phyloP scores from a whole-genome alignment of 495 filamentous ascomycete genomes.

The Penicillium chermesinum region DNA sequence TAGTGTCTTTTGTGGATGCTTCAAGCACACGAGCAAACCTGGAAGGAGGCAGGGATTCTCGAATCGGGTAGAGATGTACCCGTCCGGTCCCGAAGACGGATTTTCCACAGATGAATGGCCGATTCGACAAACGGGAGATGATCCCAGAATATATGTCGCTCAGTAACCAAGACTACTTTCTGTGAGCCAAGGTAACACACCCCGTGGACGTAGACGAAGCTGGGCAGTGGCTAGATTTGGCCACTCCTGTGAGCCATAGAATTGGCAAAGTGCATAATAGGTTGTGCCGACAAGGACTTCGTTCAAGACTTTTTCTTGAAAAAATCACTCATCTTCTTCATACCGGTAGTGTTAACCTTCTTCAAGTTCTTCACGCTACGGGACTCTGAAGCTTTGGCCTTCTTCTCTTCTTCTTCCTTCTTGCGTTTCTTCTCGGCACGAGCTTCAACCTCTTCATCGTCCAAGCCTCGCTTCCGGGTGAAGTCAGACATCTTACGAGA shows the following conservation, averaged over 20 bases:
- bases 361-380: slow-evolving; percentile 69
- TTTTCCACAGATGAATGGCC: no score
- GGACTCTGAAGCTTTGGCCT: slow-evolving; percentile 65
- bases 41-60: no score
- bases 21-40: no score
- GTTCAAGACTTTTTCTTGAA: slow-evolving; percentile 52
- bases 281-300: background rate
- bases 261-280: background rate
- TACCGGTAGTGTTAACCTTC: slow-evolving; percentile 84
- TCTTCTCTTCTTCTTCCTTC: slow-evolving; percentile 71
- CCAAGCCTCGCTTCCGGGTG: slow-evolving; percentile 60
- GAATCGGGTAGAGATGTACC: no score
- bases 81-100: no score
- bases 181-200: no score
- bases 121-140: no score
- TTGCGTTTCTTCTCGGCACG: slow-evolving; percentile 57
- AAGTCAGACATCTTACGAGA: slow-evolving; percentile 66
- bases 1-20: no score
- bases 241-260: background rate
- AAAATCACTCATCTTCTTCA: slow-evolving; percentile 96
- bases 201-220: no score
- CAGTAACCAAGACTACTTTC: no score
- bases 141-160: no score
- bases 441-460: slow-evolving; percentile 61
- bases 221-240: background rate